Conservation (phyloP, 768 basidiomycete species). For the Leccinellum luteum region DNA sequence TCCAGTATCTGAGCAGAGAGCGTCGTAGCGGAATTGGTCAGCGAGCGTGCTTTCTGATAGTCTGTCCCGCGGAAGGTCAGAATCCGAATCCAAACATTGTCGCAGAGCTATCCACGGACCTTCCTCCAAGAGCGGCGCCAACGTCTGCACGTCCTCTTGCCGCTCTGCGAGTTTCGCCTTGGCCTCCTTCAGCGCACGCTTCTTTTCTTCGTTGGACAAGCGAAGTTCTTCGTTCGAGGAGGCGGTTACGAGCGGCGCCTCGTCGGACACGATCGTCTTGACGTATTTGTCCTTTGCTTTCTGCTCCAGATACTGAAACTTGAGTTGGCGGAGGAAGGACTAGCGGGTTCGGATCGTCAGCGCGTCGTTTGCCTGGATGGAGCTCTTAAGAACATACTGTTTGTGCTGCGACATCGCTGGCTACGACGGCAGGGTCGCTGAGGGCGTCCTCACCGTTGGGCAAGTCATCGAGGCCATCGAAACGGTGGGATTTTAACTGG, state of each 20-base stretch:
- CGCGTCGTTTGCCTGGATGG: background rate
- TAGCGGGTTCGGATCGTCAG: conserved; percentile 27
- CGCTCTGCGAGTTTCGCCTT: conserved; percentile 64
- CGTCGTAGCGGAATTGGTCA: conserved; percentile 51
- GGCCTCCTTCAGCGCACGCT: conserved; percentile 59
- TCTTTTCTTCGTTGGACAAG: conserved; percentile 64
- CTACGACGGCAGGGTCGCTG: conserved; percentile 55
- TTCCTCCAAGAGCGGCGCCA: conserved; percentile 69
- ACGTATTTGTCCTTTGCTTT: conserved; percentile 89
- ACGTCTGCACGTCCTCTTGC: conserved; percentile 56
- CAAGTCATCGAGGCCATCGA: conserved; percentile 30
- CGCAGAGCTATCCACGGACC: conserved; percentile 37
- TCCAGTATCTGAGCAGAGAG: conserved; percentile 80
- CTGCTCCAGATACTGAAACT: conserved; percentile 87
- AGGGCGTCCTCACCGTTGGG: conserved; percentile 26
- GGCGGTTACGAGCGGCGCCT: conserved; percentile 75
- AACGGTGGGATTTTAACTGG: conserved; percentile 25
- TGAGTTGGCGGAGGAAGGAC: conserved; percentile 77
- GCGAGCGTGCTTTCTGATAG: conserved; percentile 52
- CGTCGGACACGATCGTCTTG: conserved; percentile 82
- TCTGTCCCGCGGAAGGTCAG: conserved; percentile 38
- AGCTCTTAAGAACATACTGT: conserved; percentile 45
- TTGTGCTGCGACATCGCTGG: conserved; percentile 58
- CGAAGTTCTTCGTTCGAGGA: conserved; percentile 73
- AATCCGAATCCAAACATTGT: background rate